A percentile compares a stretch with the other conserved stretches of the same genome.
Conservation (phyloP, 768 basidiomycete genomes). For the Psilocybe tampanensis region DNA sequence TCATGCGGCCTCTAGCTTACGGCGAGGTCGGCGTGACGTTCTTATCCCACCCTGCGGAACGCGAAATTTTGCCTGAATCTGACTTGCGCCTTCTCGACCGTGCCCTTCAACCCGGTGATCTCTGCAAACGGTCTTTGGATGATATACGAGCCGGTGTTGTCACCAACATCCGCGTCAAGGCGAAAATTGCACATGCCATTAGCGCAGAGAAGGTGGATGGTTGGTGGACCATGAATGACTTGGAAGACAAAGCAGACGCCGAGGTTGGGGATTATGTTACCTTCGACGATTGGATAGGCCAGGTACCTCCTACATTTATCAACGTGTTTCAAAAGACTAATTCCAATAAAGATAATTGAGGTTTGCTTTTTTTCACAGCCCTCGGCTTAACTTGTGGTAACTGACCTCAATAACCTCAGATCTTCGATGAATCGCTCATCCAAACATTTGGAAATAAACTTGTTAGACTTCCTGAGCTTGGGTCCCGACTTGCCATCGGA, state of each 20-base stretch:
- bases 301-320: conserved; percentile 45
- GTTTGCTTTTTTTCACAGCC: conserved; percentile 4
- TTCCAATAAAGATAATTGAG: conserved; percentile 9
- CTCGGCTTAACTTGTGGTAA: neutral
- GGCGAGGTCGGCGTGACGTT: conserved; percentile 88
- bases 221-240: conserved; percentile 63
- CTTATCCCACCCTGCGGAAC: conserved; percentile 47
- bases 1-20: conserved; percentile 71
- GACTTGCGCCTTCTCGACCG: conserved; percentile 76
- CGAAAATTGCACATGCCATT: conserved; percentile 76
- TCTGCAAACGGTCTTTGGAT: conserved; percentile 78
- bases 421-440: conserved; percentile 82
- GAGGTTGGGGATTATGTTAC: conserved; percentile 84
- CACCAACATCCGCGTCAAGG: conserved; percentile 58
- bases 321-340: neutral
- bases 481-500: conserved; percentile 74
- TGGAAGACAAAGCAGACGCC: conserved; percentile 59
- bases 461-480: conserved; percentile 76
- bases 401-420: conserved; percentile 39
- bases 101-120: conserved; percentile 75
- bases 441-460: conserved; percentile 66
- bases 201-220: conserved; percentile 57
- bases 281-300: conserved; percentile 87
- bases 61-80: conserved; percentile 74
- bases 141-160: conserved; percentile 80